Evolutionary conservation across 768 basidiomycete genomes (phyloP).

Genomic region (Trametes cubensis): DNA sequence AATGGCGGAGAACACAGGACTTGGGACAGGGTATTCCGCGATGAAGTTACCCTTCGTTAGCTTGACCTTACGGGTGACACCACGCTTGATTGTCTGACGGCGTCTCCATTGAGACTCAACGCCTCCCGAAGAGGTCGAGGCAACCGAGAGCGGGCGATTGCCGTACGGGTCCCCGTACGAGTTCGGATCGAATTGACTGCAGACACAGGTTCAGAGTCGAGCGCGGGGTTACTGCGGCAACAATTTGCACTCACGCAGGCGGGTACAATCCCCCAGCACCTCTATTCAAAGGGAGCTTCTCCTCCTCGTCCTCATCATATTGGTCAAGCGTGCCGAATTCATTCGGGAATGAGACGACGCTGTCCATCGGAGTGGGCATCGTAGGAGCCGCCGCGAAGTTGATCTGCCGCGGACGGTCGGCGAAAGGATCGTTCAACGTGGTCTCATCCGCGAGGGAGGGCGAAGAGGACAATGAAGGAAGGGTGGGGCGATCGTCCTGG

Average conservation of each 20-base stretch:
- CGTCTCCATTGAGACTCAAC: slow-evolving; percentile 55
- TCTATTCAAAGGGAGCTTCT: slow-evolving; percentile 75
- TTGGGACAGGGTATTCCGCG: slow-evolving; percentile 85
- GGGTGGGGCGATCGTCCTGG: slow-evolving; percentile 32
- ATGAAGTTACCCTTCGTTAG: slow-evolving; percentile 94
- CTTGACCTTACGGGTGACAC: slow-evolving; percentile 92
- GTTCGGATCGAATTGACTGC: slow-evolving; percentile 51
- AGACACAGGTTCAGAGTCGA: neutral
- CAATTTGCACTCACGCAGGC: slow-evolving; percentile 55
- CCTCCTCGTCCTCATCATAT: slow-evolving; percentile 70
- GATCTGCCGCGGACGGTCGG: slow-evolving; percentile 61
- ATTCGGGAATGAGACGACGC: slow-evolving; percentile 56
- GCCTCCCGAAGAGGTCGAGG: slow-evolving; percentile 40
- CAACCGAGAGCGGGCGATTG: slow-evolving; percentile 45
- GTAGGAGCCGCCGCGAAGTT: slow-evolving; percentile 67
- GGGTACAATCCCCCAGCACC: slow-evolving; percentile 69
- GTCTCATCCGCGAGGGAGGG: slow-evolving; percentile 41
- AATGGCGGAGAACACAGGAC: slow-evolving; percentile 79
- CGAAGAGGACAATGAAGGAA: slow-evolving; percentile 37
- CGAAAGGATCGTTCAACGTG: slow-evolving; percentile 65
- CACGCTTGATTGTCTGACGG: slow-evolving; percentile 89
- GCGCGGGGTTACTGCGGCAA: slow-evolving; percentile 7
- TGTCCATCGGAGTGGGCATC: slow-evolving; percentile 56
- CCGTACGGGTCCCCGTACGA: slow-evolving; percentile 69
- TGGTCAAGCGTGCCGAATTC: slow-evolving; percentile 47